A percentile compares a stretch with the other conserved stretches of the same genome.
These are phyloP conservation scores for Petunia secreta DNA, from an alignment of 257 asterid genomes.

Conservation along the genomic window DNA sequence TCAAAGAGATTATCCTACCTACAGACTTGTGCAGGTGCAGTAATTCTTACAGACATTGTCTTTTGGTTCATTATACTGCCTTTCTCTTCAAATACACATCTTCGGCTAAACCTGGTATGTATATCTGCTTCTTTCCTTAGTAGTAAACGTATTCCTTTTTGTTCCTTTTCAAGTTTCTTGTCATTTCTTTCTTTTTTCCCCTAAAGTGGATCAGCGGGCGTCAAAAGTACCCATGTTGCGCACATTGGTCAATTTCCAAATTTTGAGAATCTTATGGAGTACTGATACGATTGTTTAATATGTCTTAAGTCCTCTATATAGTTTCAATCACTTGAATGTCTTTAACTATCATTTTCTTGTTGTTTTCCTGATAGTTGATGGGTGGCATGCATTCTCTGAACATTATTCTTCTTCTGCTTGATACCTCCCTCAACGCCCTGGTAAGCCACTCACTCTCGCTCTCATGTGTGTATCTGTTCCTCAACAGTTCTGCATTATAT, in stretches of 20 bases:
- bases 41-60: conserved; percentile 12
- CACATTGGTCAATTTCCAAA: background rate
- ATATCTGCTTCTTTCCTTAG: background rate
- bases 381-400: background rate
- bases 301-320: background rate
- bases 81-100: conserved; percentile 19
- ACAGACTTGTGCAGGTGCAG: conserved; percentile 27
- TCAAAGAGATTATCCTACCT: background rate
- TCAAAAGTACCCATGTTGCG: background rate
- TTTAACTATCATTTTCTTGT: background rate
- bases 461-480: no score
- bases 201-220: no score
- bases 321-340: background rate
- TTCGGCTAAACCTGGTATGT: conserved; percentile 23
- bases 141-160: background rate
- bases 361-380: background rate
- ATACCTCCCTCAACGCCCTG: background rate
- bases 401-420: background rate
- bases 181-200: no score
- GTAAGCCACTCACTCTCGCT: background rate
- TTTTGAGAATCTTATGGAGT: background rate
- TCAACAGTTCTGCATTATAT: no score
- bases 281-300: no score
- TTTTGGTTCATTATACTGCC: conserved; percentile 25
- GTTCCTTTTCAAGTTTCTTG: no score